Base-by-base conservation (phyloP, 257 asterid genomes). In the Plantago ovata region DNA sequence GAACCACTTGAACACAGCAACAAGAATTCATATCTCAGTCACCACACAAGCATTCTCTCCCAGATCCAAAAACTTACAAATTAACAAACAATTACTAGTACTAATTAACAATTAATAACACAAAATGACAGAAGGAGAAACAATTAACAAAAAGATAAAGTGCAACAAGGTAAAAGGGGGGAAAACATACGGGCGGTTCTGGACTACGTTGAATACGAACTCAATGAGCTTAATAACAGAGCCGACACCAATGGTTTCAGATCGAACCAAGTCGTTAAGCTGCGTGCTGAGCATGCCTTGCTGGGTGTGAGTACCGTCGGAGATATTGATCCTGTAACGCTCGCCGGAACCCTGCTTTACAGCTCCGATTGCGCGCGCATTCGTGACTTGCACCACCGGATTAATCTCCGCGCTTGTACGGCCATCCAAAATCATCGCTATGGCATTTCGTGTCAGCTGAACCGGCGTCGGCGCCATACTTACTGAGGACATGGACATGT, bases 241-340 rank as follows among this genome's bases (percentile, higher is more conserved):
- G 1, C 99, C 97, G 50, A 76, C 82, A 75, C 69, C 81, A 76
- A 89, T 40, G 68, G 44, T 53, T 36, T 61, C 62, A 10, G 86
- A 64, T 7, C 72, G 72, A 18, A 93, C 89, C 72, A 93, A 65
- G 0, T 81, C 82, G 64, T 89, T 93, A 3, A 59, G 79, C 77
- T 89, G 97, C 51, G 89, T 84, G 23, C 82, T 92, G 69, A 93
- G 78, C 99, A 93, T 93, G 3, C 92, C 95, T 71, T 89, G 94
- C 80, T 81, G 89, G 19, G 65, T 3, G 57, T 67, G 70, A 10
- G 19, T 8, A 0, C 97, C 97, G 50, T 93, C 99, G 8, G 99
- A 93, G 2, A 93, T 68, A 40, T 86, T 20, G 12, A 89, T 12
- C 53, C 99, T 78, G 20, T 76, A 86, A 9, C 99, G 64, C 54